Conservation (phyloP, 2,329 filamentous ascomycete genomes). For the Xylaria sp. region DNA sequence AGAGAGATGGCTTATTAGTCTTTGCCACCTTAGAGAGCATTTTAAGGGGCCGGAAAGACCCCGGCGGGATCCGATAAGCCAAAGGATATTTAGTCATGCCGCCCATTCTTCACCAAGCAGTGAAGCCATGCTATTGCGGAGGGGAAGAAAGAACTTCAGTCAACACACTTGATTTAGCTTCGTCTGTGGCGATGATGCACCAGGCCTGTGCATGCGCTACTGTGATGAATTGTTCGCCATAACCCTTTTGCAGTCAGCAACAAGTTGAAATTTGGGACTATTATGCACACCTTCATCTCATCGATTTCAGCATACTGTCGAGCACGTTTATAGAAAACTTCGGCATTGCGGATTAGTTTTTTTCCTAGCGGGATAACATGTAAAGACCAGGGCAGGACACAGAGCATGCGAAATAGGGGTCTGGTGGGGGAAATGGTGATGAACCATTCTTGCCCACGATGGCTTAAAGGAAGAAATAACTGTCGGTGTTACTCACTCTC, state of each 20-base stretch:
- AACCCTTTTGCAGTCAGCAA: slow-evolving; percentile 52
- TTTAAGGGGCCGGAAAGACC: not conserved
- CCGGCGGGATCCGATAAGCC: not conserved
- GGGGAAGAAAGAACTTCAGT: not conserved
- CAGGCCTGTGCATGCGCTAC: slow-evolving; percentile 83
- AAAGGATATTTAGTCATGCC: not conserved
- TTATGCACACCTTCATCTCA: slow-evolving; percentile 71
- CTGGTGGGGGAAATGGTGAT: not conserved
- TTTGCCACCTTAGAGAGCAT: not conserved
- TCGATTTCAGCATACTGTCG: slow-evolving; percentile 83
- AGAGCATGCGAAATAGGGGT: not conserved
- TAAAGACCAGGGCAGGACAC: not conserved
- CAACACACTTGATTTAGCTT: slow-evolving; percentile 69
- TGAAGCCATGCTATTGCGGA: not conserved
- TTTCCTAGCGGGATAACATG: no score
- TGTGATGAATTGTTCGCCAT: slow-evolving; percentile 80
- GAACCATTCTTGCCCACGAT: not conserved
- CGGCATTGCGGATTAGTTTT: not conserved
- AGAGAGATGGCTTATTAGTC: not conserved
- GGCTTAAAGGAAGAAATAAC: not conserved
- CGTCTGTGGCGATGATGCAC: slow-evolving; percentile 75
- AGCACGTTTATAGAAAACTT: slow-evolving; percentile 56
- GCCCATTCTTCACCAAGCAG: not conserved
- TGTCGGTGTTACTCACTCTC: slow-evolving; percentile 47
- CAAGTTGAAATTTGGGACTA: not conserved